Percentiles rank a stretch among this genome's conserved stretches.
phyloP scores from a whole-genome alignment of 805 yeast species.

The Ogataea sp. region DNA sequence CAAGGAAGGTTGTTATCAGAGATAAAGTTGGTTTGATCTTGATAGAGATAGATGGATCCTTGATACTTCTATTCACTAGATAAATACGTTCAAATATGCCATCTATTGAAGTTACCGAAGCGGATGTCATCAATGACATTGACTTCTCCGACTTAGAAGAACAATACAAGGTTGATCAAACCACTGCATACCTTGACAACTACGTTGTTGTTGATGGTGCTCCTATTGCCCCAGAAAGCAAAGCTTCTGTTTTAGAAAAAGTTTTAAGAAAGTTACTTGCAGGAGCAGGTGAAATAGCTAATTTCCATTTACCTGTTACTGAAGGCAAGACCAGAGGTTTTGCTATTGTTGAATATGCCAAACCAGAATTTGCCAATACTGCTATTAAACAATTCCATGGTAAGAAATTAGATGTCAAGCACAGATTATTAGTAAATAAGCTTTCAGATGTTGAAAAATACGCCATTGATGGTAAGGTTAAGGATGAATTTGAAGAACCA shows the following conservation, averaged over 20 bases:
- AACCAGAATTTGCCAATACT: conserved; percentile 57
- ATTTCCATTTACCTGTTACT: conserved; percentile 75
- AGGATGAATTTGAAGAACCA: conserved; percentile 64
- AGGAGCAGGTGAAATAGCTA: conserved; percentile 71
- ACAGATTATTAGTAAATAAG: conserved; percentile 77
- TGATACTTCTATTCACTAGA: too few species aligned
- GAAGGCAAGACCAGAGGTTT: conserved; percentile 80
- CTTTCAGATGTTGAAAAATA: conserved; percentile 76
- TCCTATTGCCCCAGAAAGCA: conserved; percentile 88
- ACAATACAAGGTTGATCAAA: conserved; percentile 52
- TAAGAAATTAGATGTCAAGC: conserved; percentile 90
- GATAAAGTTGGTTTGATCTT: too few species aligned
- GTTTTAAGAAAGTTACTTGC: conserved; percentile 77
- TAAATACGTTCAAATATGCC: neutral
- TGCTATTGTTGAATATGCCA: conserved; percentile 74
- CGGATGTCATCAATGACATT: conserved; percentile 42
- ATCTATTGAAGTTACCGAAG: conserved; percentile 18
- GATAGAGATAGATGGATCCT: too few species aligned
- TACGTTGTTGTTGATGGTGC: conserved; percentile 90
- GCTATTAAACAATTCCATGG: conserved; percentile 79
- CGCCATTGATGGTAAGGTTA: conserved; percentile 55
- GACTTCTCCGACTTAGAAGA: conserved; percentile 84
- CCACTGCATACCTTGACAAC: conserved; percentile 57
- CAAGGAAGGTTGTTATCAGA: too few species aligned
- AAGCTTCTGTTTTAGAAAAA: conserved; percentile 74